Conservation (phyloP, 208 protist genomes). For the Porcisia deanei region DNA sequence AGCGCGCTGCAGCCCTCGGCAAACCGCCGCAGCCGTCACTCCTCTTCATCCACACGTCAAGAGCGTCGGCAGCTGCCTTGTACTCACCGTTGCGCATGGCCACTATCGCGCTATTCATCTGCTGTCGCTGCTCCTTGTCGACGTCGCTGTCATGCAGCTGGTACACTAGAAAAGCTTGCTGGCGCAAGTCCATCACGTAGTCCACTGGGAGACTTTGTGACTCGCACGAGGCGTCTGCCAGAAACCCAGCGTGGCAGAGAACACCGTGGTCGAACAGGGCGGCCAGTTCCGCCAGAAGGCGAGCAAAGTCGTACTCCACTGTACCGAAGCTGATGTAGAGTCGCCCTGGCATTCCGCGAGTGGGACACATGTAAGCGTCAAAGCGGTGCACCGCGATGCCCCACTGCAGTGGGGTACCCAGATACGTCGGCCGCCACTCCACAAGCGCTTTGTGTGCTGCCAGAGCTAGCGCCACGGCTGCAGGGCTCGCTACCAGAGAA, state of each 20-base stretch:
- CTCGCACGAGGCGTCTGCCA: constrained; percentile 17
- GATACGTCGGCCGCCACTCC: constrained; percentile 17
- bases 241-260: constrained; percentile 29
- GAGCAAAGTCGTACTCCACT: constrained; percentile 22
- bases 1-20: not conserved
- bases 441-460: constrained; percentile 12
- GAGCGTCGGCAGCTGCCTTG: constrained; percentile 1
- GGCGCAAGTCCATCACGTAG: constrained; percentile 31
- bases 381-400: constrained; percentile 30
- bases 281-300: constrained; percentile 21
- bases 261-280: constrained; percentile 21
- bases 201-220: constrained; percentile 20
- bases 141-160: constrained; percentile 25
- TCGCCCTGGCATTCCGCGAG: constrained; percentile 9
- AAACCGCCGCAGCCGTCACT: not conserved
- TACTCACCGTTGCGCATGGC: constrained; percentile 22
- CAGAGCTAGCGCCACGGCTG: constrained; percentile 17
- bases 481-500: constrained; percentile 19
- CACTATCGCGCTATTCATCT: constrained; percentile 14
- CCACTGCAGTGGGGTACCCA: constrained; percentile 12
- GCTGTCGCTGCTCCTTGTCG: constrained; percentile 6
- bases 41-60: not conserved
- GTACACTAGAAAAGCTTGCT: constrained; percentile 18
- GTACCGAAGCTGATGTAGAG: constrained; percentile 26
- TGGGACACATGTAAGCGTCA: constrained; percentile 10